Conservation (phyloP, 805 yeast genomes). For the Saccharomycopsis sp. region DNA sequence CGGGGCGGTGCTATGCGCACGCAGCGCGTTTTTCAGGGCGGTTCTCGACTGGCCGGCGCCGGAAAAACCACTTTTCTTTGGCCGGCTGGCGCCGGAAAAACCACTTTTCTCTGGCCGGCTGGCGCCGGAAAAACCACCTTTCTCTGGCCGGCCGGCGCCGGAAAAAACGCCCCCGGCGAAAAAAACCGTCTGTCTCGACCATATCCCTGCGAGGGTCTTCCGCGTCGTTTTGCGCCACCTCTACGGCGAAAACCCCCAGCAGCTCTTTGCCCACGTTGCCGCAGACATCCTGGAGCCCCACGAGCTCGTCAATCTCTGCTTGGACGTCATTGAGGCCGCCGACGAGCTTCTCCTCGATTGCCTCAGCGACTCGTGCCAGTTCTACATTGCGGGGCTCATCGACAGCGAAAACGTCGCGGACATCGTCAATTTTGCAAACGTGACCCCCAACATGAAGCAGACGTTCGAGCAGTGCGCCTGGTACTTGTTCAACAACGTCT, state of each 20-base stretch:
- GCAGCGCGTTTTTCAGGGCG: slow-evolving; percentile 50
- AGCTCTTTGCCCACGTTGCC: slow-evolving; percentile 30
- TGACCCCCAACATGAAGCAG: slow-evolving; percentile 41
- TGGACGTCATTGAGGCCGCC: slow-evolving; percentile 53
- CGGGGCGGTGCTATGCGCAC: not conserved
- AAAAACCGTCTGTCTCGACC: no score
- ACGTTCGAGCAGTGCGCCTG: slow-evolving; percentile 57
- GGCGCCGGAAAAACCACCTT: slow-evolving; percentile 33
- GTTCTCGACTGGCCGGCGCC: slow-evolving; percentile 40
- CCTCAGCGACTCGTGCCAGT: slow-evolving; percentile 55
- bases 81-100: slow-evolving; percentile 23
- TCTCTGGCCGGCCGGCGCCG: slow-evolving; percentile 38
- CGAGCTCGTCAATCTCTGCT: slow-evolving; percentile 44
- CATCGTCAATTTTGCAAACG: slow-evolving; percentile 48
- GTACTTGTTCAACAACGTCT: slow-evolving; percentile 62
- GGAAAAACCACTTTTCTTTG: slow-evolving; percentile 51
- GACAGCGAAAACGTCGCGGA: slow-evolving; percentile 52
- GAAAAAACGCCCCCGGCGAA: no score
- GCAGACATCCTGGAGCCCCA: slow-evolving; percentile 26
- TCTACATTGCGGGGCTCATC: slow-evolving; percentile 49
- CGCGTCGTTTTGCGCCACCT: slow-evolving; percentile 45
- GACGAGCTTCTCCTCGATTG: slow-evolving; percentile 58
- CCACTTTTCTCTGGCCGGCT: slow-evolving; percentile 47
- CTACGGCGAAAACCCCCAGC: slow-evolving; percentile 44
- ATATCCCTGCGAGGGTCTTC: slow-evolving; percentile 39